Evolutionary conservation across 2,329 filamentous ascomycete genomes (phyloP), one percentile per base, ranked within the genome.

Genomic region (Cadophora malorum): DNA sequence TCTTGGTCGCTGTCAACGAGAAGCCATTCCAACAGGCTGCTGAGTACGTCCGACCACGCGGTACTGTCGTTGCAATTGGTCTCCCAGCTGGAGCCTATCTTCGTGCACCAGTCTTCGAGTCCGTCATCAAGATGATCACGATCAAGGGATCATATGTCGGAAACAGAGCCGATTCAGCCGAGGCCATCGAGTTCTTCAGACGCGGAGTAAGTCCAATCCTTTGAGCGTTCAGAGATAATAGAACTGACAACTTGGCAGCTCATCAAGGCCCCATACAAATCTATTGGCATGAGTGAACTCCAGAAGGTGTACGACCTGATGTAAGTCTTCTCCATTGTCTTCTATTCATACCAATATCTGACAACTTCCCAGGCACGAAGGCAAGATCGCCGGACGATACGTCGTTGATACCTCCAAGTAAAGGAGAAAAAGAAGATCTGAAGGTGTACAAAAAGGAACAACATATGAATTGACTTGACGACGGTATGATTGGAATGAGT

Each of bases 131-230:
- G 81, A 97, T 97, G 93, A 90, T 97, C 83, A 90, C 81, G 75
- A 97, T 98, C 85, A 92, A 92, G 84, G 94, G 94, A 69, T 93
- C 90, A 75, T 97, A 97, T 79, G 95, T 98, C 73, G 95, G 95
- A 67, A 97, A 97, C 84, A 88, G 95, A 73, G 89, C 91, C 78
- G 95, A 98, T 79, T 91, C 90, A 0, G 87, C 90, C 64, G 95
- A 98, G 83, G 94, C 95, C 2, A 84, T 98, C 70, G 94, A 97
- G 73, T 97, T 97, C 83, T 97, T 88, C 84, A 83, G 86, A 67
- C 86, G 91, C 25, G 95, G 95, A 19, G 82, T 96, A 71, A 63
- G 55, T 60, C 12, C 6, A 25, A 5, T 8, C 41, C 12, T 19
- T 6, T 45, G 12, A 6, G 14, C 41, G 19, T 38, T 38, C 35